These are phyloP conservation scores for Chlamydomonas sp. DNA, from an alignment of 139 green algal genomes.

Conservation along the genomic window DNA sequence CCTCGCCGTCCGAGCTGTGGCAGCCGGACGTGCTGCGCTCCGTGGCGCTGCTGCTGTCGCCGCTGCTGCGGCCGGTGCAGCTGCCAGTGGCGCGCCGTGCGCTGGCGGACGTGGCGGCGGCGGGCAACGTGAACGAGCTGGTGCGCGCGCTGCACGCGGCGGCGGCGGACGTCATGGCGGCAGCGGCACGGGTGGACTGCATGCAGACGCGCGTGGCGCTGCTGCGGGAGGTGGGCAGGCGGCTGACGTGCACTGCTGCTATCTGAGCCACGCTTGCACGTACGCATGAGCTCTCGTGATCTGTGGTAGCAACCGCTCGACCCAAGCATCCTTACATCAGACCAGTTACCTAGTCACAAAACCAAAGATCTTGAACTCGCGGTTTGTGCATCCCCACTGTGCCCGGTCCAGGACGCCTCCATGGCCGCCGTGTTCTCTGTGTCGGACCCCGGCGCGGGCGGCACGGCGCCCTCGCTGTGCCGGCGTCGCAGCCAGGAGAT, in stretches of 20 bases:
- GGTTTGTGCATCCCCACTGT: no score
- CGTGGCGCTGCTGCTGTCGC: no score
- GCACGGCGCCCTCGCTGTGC: neutral
- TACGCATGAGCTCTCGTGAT: no score
- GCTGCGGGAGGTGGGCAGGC: neutral
- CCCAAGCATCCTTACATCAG: no score
- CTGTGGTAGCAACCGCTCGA: no score
- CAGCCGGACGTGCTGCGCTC: no score
- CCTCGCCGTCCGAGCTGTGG: no score
- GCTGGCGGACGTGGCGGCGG: conserved; percentile 5
- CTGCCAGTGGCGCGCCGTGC: conserved; percentile 1
- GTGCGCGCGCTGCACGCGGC: conserved; percentile 11
- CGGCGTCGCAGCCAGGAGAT: conserved; percentile 22
- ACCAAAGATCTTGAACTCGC: no score
- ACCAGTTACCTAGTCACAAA: no score
- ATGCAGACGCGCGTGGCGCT: conserved; percentile 29
- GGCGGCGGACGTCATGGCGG: neutral
- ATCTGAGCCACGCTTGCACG: neutral
- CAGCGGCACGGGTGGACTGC: neutral
- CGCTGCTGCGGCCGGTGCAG: no score
- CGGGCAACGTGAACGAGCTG: conserved; percentile 10
- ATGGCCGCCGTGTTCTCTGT: no score
- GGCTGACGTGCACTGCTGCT: neutral
- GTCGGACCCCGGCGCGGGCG: no score
- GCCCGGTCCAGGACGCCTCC: neutral